Evolutionary conservation across 176 grass and related monocot species (phyloP).

Genomic region (Aegilops speltoides): DNA sequence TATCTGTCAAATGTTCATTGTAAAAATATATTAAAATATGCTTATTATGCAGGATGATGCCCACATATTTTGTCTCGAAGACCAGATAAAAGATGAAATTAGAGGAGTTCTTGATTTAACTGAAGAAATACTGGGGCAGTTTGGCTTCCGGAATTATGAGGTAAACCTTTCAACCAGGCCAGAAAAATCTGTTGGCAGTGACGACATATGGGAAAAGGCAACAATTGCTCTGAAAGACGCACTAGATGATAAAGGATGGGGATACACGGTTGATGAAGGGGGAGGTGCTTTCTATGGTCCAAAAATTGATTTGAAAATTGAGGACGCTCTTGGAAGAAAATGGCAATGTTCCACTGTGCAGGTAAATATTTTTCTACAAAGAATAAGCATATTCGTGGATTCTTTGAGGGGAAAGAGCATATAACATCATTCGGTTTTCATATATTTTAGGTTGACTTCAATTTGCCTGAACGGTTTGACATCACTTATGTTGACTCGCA

Average conservation of each 20-base stretch:
- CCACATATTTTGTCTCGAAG: slow-evolving; percentile 93
- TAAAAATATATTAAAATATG: not conserved
- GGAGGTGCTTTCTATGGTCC: slow-evolving; percentile 97
- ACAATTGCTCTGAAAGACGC: slow-evolving; percentile 79
- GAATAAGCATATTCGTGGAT: not conserved
- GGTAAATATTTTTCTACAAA: slow-evolving; percentile 35
- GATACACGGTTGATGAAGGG: slow-evolving; percentile 91
- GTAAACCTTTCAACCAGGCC: slow-evolving; percentile 93
- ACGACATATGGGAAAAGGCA: slow-evolving; percentile 93
- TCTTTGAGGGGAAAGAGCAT: not conserved
- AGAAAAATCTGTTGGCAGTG: slow-evolving; percentile 85
- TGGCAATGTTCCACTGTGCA: slow-evolving; percentile 98
- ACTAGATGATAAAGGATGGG: slow-evolving; percentile 87
- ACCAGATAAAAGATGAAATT: slow-evolving; percentile 91
- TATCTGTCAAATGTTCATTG: slow-evolving; percentile 7
- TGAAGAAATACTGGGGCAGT: slow-evolving; percentile 86
- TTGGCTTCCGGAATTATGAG: slow-evolving; percentile 79
- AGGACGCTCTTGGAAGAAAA: slow-evolving; percentile 95
- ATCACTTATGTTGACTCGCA: slow-evolving; percentile 90
- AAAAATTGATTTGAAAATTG: slow-evolving; percentile 98
- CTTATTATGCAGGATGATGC: slow-evolving; percentile 84
- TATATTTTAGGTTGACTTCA: slow-evolving; percentile 82
- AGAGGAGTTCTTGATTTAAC: slow-evolving; percentile 86
- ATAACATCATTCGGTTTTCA: not conserved
- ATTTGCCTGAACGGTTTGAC: slow-evolving; percentile 85